These are phyloP conservation scores for Vigna angularis DNA, from an alignment of 306 rosid species.

Conservation along the genomic window DNA sequence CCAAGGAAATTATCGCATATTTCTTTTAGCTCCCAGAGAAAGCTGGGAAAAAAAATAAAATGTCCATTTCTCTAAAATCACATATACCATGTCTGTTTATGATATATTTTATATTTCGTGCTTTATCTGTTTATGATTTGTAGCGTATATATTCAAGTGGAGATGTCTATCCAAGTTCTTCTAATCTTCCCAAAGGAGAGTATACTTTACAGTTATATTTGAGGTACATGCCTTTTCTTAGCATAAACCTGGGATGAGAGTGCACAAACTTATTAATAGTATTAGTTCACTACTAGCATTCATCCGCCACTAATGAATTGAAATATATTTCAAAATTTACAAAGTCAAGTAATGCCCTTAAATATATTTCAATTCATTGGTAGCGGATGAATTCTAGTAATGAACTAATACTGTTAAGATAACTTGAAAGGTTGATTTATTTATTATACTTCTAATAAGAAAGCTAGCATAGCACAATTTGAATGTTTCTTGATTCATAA, in stretches of 20 bases:
- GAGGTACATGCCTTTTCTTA: constrained; percentile 63
- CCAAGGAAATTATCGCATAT: not conserved
- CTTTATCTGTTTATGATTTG: constrained; percentile 38
- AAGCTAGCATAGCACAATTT: constrained; percentile 31
- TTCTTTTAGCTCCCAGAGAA: not conserved
- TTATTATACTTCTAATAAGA: constrained; percentile 1
- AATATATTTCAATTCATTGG: not conserved
- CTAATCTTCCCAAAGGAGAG: constrained; percentile 94
- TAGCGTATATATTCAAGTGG: constrained; percentile 87
- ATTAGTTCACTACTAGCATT: constrained; percentile 6
- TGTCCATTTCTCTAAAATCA: not conserved
- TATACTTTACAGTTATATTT: constrained; percentile 78
- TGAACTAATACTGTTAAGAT: constrained; percentile 23
- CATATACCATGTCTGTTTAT: constrained; percentile 1
- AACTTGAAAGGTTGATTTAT: constrained; percentile 33
- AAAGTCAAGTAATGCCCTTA: not conserved
- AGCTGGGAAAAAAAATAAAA: not conserved
- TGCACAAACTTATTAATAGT: constrained; percentile 20
- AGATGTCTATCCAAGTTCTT: constrained; percentile 76
- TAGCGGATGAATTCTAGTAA: constrained; percentile 15
- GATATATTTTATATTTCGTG: constrained; percentile 26
- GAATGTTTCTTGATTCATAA: constrained; percentile 33
- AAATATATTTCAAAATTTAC: constrained; percentile 13
- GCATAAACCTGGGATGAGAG: constrained; percentile 37
- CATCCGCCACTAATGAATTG: constrained; percentile 27